A percentile compares a stretch with the other conserved stretches of the same genome.
Conservation (phyloP, 352 stramenopile species). For the Phytopythium delawarense region DNA sequence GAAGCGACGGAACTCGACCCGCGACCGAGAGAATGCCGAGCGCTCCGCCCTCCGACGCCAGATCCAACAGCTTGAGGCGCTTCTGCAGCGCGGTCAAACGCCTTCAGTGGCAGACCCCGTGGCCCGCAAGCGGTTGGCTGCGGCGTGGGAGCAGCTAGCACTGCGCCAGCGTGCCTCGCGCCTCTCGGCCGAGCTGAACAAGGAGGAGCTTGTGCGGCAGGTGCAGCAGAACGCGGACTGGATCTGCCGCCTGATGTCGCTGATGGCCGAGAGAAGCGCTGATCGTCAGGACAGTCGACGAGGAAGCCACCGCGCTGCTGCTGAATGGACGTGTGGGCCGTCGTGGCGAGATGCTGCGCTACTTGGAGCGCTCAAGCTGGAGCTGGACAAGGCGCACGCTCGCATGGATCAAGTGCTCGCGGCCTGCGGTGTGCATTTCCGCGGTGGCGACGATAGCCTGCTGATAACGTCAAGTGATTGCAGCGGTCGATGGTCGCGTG, state of each 20-base stretch:
- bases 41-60: not conserved
- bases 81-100: not conserved
- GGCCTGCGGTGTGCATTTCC: not conserved
- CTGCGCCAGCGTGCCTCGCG: not conserved
- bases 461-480: not conserved
- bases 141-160: not conserved
- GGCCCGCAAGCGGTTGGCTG: not conserved
- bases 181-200: not conserved
- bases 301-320: not conserved
- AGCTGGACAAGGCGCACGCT: not conserved
- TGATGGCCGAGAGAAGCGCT: not conserved
- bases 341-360: not conserved
- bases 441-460: not conserved
- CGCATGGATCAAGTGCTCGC: not conserved
- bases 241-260: not conserved
- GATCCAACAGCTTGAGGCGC: conserved; percentile 4
- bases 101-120: not conserved
- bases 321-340: not conserved
- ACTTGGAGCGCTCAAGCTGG: not conserved
- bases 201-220: not conserved
- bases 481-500: not conserved
- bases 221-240: not conserved
- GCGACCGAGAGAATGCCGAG: conserved; percentile 4
- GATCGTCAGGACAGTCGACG: too few relatives aligned
- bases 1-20: conserved; percentile 4